Evolutionary conservation across 23 red algal species (phyloP).

Genomic region (Gracilaria caudata): DNA sequence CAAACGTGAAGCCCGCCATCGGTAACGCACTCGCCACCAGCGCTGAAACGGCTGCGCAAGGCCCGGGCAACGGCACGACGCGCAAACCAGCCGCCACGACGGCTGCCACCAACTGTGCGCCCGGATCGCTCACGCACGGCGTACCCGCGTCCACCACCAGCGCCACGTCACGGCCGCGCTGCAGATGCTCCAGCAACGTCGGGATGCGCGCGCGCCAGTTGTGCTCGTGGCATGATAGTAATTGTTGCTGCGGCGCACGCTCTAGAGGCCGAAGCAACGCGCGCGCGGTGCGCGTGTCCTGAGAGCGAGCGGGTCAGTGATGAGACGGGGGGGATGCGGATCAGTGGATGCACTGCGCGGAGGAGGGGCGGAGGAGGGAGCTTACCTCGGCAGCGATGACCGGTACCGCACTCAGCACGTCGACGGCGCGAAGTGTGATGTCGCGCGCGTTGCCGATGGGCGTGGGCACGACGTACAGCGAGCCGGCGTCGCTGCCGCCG

Average conservation of each 20-base stretch:
- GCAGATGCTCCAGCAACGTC: constrained; percentile 48
- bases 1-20: constrained; percentile 57
- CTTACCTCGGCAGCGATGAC: constrained; percentile 82
- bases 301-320: too few relatives aligned
- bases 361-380: not conserved
- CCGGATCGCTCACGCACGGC: constrained; percentile 85
- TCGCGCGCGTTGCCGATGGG: constrained; percentile 88
- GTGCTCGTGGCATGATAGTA: constrained; percentile 84
- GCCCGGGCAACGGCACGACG: constrained; percentile 83
- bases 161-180: constrained; percentile 58
- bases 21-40: constrained; percentile 67
- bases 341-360: too few relatives aligned
- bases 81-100: constrained; percentile 58
- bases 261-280: constrained; percentile 66
- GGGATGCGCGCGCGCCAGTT: constrained; percentile 74
- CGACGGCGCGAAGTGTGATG: constrained; percentile 67
- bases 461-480: constrained; percentile 85
- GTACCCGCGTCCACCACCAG: constrained; percentile 93
- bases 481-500: not conserved
- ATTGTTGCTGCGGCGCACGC: constrained; percentile 35
- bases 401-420: constrained; percentile 56
- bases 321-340: too few relatives aligned
- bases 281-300: constrained; percentile 79
- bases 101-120: constrained; percentile 67
- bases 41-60: constrained; percentile 81